Percentiles rank a stretch among this genome's conserved stretches.
Evolutionary conservation across 2,329 filamentous ascomycete species (phyloP).

Genomic region (Scedosporium aurantiacum): DNA sequence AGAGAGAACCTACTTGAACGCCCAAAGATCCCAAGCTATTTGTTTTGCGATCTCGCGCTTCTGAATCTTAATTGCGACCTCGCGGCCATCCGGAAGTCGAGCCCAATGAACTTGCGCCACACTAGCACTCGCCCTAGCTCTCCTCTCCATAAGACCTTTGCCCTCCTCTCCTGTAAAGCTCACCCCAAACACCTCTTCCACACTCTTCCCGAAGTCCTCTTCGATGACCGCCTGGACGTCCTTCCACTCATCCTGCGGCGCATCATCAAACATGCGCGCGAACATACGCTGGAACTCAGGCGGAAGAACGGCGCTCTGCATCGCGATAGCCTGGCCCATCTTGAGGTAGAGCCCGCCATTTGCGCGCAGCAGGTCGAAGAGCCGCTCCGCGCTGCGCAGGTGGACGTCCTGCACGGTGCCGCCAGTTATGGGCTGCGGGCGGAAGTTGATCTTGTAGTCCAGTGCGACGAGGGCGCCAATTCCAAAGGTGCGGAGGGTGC

Average conservation of each 20-base stretch:
- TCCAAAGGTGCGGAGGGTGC: slow-evolving; percentile 72
- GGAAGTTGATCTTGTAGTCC: slow-evolving; percentile 97
- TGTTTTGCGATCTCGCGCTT: slow-evolving; percentile 88
- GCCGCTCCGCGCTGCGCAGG: slow-evolving; percentile 66
- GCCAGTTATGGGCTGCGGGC: slow-evolving; percentile 62
- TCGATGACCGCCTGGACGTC: slow-evolving; percentile 76
- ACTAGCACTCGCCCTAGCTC: slow-evolving; percentile 65
- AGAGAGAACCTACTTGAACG: slow-evolving; percentile 59
- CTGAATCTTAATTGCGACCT: slow-evolving; percentile 93
- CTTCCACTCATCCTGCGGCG: slow-evolving; percentile 81
- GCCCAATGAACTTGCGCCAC: slow-evolving; percentile 98
- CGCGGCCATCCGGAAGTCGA: slow-evolving; percentile 68
- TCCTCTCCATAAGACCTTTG: slow-evolving; percentile 51
- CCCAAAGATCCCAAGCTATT: slow-evolving; percentile 90
- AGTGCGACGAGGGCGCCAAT: slow-evolving; percentile 69
- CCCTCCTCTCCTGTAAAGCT: slow-evolving; percentile 64
- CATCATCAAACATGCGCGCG: slow-evolving; percentile 91
- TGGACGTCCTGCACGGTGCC: slow-evolving; percentile 70
- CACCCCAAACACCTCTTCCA: slow-evolving; percentile 87
- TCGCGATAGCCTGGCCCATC: slow-evolving; percentile 95
- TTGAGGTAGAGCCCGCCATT: slow-evolving; percentile 96
- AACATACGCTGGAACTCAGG: slow-evolving; percentile 97
- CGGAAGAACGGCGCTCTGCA: slow-evolving; percentile 90
- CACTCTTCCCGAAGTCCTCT: slow-evolving; percentile 75
- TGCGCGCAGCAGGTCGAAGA: slow-evolving; percentile 68